Conservation (phyloP, 2,329 filamentous ascomycete species). For the Fusarium phyllophilum region DNA sequence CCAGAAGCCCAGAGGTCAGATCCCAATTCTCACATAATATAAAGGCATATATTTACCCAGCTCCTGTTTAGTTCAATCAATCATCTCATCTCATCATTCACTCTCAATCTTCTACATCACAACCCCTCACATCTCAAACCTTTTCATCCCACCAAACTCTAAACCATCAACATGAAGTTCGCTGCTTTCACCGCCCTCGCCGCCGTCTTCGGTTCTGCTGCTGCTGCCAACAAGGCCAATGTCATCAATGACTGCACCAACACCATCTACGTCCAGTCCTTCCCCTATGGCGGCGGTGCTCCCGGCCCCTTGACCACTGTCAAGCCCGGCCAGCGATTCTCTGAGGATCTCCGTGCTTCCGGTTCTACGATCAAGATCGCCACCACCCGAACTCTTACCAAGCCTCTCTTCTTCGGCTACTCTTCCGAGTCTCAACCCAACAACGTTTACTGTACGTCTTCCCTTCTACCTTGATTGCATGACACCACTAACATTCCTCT, state of each 20-base stretch:
- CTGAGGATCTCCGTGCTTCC: slow-evolving; percentile 47
- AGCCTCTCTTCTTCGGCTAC: slow-evolving; percentile 56
- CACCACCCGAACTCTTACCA: slow-evolving; percentile 49
- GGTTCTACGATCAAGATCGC: slow-evolving; percentile 57
- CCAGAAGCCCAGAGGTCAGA: not conserved
- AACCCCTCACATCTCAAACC: not conserved
- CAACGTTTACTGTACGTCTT: slow-evolving; percentile 53
- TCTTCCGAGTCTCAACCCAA: slow-evolving; percentile 50
- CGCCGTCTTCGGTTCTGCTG: slow-evolving; percentile 45
- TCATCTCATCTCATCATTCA: not conserved
- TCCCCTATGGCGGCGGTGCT: slow-evolving; percentile 46
- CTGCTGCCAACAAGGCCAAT: slow-evolving; percentile 49
- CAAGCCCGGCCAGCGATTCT: slow-evolving; percentile 48
- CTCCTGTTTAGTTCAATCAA: not conserved
- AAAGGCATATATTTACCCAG: slow-evolving; percentile 7
- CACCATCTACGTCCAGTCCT: slow-evolving; percentile 52
- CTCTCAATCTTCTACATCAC: not conserved
- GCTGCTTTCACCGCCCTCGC: slow-evolving; percentile 40
- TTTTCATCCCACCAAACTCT: not conserved
- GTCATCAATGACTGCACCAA: slow-evolving; percentile 51
- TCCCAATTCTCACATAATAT: not conserved
- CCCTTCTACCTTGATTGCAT: not conserved
- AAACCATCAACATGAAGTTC: slow-evolving; percentile 45
- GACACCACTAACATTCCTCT: slow-evolving; percentile 4
- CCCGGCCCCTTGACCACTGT: slow-evolving; percentile 49